Conservation (phyloP, 805 yeast species). For the Starmerella khaoyaiensis region DNA sequence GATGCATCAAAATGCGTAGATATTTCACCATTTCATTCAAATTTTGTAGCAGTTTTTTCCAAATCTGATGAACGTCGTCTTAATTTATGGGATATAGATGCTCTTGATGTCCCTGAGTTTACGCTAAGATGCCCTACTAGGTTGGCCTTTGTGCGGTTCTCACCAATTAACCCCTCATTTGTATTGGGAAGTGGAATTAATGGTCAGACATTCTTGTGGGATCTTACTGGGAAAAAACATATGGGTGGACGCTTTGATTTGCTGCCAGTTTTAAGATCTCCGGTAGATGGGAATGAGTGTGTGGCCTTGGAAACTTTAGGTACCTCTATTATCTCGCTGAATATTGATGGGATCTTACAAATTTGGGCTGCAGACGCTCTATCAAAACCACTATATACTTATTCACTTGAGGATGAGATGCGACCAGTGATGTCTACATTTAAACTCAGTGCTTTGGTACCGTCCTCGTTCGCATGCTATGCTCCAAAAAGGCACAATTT, state of each 20-base stretch:
- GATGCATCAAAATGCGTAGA: constrained; percentile 16
- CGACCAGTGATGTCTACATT: constrained; percentile 2
- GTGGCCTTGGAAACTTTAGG: constrained; percentile 25
- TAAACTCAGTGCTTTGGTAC: constrained; percentile 10
- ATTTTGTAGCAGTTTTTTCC: background rate
- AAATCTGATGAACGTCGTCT: background rate
- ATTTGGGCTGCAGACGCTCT: constrained; percentile 31
- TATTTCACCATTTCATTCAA: constrained; percentile 9
- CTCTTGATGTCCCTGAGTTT: constrained; percentile 30
- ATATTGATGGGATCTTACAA: constrained; percentile 31
- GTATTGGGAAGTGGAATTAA: constrained; percentile 52
- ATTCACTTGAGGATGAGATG: constrained; percentile 19
- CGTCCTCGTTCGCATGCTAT: constrained; percentile 10
- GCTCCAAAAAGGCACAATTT: constrained; percentile 4
- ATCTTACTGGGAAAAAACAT: constrained; percentile 35
- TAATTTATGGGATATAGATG: constrained; percentile 30
- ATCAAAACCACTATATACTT: constrained; percentile 27
- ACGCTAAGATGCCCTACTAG: constrained; percentile 34
- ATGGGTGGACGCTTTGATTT: constrained; percentile 27
- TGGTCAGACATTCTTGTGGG: constrained; percentile 87
- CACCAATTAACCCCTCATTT: constrained; percentile 29
- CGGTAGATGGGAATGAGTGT: constrained; percentile 27
- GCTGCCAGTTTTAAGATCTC: constrained; percentile 27
- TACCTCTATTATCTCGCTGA: constrained; percentile 26
- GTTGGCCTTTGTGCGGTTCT: constrained; percentile 31